These are phyloP conservation scores for Aurantiochytrium sp. DNA, from an alignment of 108 stramenopile genomes.

Conservation along the genomic window DNA sequence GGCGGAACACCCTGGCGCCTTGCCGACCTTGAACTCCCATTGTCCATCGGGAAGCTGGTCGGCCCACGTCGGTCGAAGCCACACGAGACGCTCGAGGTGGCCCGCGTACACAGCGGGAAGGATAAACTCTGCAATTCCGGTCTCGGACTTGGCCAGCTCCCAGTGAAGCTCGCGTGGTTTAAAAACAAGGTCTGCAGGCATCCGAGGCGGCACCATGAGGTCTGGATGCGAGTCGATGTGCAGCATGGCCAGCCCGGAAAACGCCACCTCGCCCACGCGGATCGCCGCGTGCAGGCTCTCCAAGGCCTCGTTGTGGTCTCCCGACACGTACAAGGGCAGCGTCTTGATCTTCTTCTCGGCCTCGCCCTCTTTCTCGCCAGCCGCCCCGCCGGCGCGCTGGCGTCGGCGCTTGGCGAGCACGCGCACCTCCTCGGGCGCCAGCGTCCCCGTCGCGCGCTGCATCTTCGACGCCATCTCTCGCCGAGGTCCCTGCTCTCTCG, in stretches of 20 bases:
- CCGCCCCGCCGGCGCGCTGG: neutral
- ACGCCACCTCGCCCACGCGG: neutral
- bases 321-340: neutral
- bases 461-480: neutral
- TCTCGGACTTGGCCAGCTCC: neutral
- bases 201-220: neutral
- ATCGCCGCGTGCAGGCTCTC: conserved; percentile 9
- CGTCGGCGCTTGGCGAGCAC: neutral
- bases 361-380: neutral
- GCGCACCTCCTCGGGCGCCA: neutral
- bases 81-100: neutral
- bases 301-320: neutral
- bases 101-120: conserved; percentile 1
- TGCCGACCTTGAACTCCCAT: neutral
- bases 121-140: conserved; percentile 3
- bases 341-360: neutral
- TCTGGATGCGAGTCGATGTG: conserved; percentile 1
- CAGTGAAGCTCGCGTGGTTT: neutral
- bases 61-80: neutral
- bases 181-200: neutral
- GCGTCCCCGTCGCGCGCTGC: neutral
- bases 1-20: neutral
- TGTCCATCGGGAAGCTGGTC: neutral
- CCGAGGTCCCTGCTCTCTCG: neutral
- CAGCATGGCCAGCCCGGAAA: neutral